Conservation (phyloP, 495 filamentous ascomycete genomes). For the Daldinia childiae region DNA sequence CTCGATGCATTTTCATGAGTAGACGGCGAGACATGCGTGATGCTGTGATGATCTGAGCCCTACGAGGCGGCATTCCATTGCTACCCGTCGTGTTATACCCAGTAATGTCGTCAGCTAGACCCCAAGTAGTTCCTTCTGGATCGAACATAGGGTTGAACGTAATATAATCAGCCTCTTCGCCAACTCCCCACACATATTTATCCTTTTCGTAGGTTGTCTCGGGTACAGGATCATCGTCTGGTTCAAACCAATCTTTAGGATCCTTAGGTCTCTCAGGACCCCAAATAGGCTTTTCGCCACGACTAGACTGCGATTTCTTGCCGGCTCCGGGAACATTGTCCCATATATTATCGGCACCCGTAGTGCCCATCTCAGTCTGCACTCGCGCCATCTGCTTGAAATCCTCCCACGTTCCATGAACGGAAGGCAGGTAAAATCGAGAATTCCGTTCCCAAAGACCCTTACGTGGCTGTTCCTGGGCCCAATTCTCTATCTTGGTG, state of each 20-base stretch:
- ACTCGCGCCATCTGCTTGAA: constrained; percentile 93
- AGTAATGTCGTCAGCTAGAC: constrained; percentile 85
- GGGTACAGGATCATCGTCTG: constrained; percentile 75
- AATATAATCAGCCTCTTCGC: constrained; percentile 92
- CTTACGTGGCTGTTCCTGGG: constrained; percentile 84
- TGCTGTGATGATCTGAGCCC: constrained; percentile 88
- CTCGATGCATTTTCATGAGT: constrained; percentile 86
- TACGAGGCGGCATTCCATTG: constrained; percentile 73
- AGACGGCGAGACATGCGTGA: constrained; percentile 84
- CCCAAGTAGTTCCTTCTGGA: constrained; percentile 87
- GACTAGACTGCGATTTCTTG: constrained; percentile 41
- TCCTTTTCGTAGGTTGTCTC: constrained; percentile 77
- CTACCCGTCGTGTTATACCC: constrained; percentile 77
- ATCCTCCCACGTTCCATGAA: constrained; percentile 91
- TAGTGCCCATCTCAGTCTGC: constrained; percentile 83
- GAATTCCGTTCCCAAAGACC: constrained; percentile 92
- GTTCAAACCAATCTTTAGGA: constrained; percentile 71
- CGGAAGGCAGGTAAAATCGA: constrained; percentile 88
- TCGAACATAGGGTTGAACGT: constrained; percentile 95
- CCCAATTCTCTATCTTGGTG: constrained; percentile 76
- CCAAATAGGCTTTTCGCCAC: constrained; percentile 79
- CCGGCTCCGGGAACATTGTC: constrained; percentile 51
- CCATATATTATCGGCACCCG: constrained; percentile 78
- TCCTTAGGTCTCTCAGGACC: constrained; percentile 77
- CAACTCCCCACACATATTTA: constrained; percentile 86